Evolutionary conservation across 2,329 filamentous ascomycete species (phyloP).

Genomic region (Phaeoacremonium minimum): DNA sequence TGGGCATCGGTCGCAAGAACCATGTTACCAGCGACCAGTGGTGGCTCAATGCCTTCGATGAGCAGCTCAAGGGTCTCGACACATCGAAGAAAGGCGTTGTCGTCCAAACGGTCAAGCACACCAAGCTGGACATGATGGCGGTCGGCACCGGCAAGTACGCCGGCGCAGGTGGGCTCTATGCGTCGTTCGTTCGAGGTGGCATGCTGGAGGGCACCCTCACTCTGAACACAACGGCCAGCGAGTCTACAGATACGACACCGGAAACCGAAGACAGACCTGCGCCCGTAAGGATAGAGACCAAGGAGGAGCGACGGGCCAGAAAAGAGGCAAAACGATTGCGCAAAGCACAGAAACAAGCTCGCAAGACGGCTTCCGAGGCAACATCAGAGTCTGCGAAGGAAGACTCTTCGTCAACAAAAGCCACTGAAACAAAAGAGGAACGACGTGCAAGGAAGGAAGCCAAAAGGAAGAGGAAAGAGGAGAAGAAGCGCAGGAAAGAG

Average conservation of each 20-base stretch:
- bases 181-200: slow-evolving; percentile 80
- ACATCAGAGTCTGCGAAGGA: slow-evolving; percentile 7
- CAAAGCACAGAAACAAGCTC: slow-evolving; percentile 18
- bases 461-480: slow-evolving; percentile 18
- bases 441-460: slow-evolving; percentile 15
- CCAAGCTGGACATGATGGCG: slow-evolving; percentile 52
- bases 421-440: slow-evolving; percentile 14
- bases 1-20: slow-evolving; percentile 75
- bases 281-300: slow-evolving; percentile 16
- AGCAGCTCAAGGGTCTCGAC: slow-evolving; percentile 78
- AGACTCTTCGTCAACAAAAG: slow-evolving; percentile 7
- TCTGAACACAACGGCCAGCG: slow-evolving; percentile 16
- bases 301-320: slow-evolving; percentile 25
- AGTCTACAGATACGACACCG: slow-evolving; percentile 17
- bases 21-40: slow-evolving; percentile 75
- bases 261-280: slow-evolving; percentile 22
- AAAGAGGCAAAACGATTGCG: slow-evolving; percentile 26
- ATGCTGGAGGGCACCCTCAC: slow-evolving; percentile 66
- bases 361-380: slow-evolving; percentile 1
- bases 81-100: slow-evolving; percentile 52
- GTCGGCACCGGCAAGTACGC: slow-evolving; percentile 54
- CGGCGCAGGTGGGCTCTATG: slow-evolving; percentile 65
- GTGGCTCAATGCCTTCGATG: slow-evolving; percentile 95
- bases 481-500: slow-evolving; percentile 13
- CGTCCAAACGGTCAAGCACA: slow-evolving; percentile 48